Percentiles rank a stretch among this genome's conserved stretches.
phyloP scores from a whole-genome alignment of 2,329 filamentous ascomycete species.

The Fusarium neocosmosporiellum region DNA sequence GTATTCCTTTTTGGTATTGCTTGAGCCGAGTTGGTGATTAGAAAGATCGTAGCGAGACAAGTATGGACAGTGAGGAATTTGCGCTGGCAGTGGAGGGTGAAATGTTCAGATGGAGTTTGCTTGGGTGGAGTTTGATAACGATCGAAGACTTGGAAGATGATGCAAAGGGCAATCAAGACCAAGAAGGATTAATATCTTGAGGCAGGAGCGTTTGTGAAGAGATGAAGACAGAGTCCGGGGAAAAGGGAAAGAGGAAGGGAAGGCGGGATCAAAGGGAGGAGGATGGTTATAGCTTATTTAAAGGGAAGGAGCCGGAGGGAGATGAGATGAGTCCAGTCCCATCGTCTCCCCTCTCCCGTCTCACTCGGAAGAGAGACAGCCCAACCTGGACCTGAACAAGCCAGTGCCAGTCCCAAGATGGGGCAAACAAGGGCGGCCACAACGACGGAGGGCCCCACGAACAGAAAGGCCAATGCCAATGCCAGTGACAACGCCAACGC shows the following conservation, averaged over 20 bases:
- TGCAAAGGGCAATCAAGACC: not conserved
- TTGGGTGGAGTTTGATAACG: slow-evolving; percentile 13
- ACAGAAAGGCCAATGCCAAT: slow-evolving; percentile 19
- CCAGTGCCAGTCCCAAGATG: slow-evolving; percentile 11
- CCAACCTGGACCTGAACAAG: slow-evolving; percentile 10
- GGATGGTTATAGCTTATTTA: slow-evolving; percentile 31
- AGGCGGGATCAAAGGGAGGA: slow-evolving; percentile 24
- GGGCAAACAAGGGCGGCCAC: slow-evolving; percentile 35
- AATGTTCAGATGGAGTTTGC: not conserved
- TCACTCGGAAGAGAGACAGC: slow-evolving; percentile 28
- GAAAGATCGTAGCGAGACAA: not conserved
- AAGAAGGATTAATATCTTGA: not conserved
- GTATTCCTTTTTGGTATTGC: not conserved
- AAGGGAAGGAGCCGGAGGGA: slow-evolving; percentile 31
- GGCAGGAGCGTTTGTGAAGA: slow-evolving; percentile 9
- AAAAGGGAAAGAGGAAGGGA: slow-evolving; percentile 16
- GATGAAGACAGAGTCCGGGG: slow-evolving; percentile 22
- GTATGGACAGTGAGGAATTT: not conserved
- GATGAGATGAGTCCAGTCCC: slow-evolving; percentile 24
- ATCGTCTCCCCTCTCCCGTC: slow-evolving; percentile 8
- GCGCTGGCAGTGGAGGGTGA: not conserved
- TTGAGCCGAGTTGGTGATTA: slow-evolving; percentile 6
- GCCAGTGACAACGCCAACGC: slow-evolving; percentile 3
- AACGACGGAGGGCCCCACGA: slow-evolving; percentile 17
- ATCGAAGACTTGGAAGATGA: slow-evolving; percentile 8